Evolutionary conservation across 352 stramenopile species (phyloP), one percentile per base, ranked within the genome.

Genomic region (Phytophthora rubi): DNA sequence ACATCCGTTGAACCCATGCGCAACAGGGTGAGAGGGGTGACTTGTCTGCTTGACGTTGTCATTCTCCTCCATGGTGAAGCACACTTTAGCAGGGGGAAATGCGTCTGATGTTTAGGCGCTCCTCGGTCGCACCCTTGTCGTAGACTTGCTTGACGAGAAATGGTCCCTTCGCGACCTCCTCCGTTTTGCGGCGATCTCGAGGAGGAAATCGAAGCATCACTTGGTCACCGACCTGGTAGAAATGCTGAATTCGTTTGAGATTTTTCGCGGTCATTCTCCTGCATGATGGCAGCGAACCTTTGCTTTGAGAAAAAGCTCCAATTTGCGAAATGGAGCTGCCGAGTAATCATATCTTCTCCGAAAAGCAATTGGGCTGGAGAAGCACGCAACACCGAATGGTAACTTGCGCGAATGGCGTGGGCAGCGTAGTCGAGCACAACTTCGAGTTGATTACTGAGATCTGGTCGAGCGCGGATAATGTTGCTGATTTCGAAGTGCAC

Each of bases 181-280:
- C 23, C 2, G 16, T 52, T 7, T 69, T 69, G 21, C 54, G 35
- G 6, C 52, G 65, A 2, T 67, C 57, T 2, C 32, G 51, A 7
- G 56, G 9, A 4, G 54, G 59, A 55, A 65, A 9, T 0, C 60
- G 54, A 6, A 73, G 18, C 47, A 73, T 65, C 0, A 62, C 53
- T 26, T 26, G 23, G 23, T 26, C 23, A 26, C 23, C 23, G 2
- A 26, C 23, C 23, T 26, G 23, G 23, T 57, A 70, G 37, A 69
- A 73, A 16, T 73, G 60, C 18, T 73, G 18, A 12, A 73, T 23
- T 1, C 60, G 35, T 30, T 58, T 64, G 10, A 59, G 26, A 42
- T 66, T 74, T n/a, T 74, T 30, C 18, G 7, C 48, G 48, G 2
- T 70, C 60, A 26, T 70, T 74, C 23, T 73, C 60, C 10, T 55